A percentile compares a stretch with the other conserved stretches of the same genome.
phyloP scores from a whole-genome alignment of 208 protist genomes.

The Herpetomonas tarakana region DNA sequence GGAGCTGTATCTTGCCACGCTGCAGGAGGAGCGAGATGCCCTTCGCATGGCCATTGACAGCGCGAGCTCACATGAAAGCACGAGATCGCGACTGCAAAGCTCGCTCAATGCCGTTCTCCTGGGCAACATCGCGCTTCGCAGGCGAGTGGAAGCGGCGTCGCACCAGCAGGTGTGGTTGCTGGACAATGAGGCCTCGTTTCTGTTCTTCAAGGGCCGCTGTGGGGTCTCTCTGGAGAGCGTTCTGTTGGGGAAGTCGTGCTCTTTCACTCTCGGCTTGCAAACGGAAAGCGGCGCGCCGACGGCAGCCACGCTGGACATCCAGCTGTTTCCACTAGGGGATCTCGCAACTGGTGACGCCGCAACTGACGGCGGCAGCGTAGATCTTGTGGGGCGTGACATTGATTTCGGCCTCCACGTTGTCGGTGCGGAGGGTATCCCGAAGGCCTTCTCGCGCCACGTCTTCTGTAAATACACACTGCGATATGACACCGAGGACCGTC shows the following conservation, averaged over 20 bases:
- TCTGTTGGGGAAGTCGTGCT: conserved; percentile 30
- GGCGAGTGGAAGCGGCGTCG: conserved; percentile 46
- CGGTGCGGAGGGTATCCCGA: conserved; percentile 51
- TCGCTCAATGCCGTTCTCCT: conserved; percentile 38
- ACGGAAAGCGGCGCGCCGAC: conserved; percentile 42
- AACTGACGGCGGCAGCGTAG: conserved; percentile 23
- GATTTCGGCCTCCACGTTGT: conserved; percentile 70
- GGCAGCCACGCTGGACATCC: conserved; percentile 39
- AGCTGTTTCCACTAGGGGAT: conserved; percentile 50
- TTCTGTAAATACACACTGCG: conserved; percentile 68
- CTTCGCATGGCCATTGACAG: conserved; percentile 33
- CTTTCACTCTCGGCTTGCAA: conserved; percentile 34
- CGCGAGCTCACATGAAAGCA: conserved; percentile 21
- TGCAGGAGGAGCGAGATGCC: conserved; percentile 45
- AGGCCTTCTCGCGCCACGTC: conserved; percentile 25
- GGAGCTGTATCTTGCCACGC: conserved; percentile 23
- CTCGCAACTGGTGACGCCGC: not conserved
- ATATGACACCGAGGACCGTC: conserved; percentile 50
- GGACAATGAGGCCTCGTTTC: conserved; percentile 45
- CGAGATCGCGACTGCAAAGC: conserved; percentile 25
- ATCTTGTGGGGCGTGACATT: conserved; percentile 36
- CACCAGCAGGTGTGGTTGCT: conserved; percentile 28
- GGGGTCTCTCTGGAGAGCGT: conserved; percentile 47
- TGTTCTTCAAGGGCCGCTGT: conserved; percentile 67
- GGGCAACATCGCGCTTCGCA: conserved; percentile 55